A percentile compares a stretch with the other conserved stretches of the same genome.
These are phyloP conservation scores for Plasmodium knowlesi DNA, from an alignment of 169 alveolate genomes.

Conservation along the genomic window DNA sequence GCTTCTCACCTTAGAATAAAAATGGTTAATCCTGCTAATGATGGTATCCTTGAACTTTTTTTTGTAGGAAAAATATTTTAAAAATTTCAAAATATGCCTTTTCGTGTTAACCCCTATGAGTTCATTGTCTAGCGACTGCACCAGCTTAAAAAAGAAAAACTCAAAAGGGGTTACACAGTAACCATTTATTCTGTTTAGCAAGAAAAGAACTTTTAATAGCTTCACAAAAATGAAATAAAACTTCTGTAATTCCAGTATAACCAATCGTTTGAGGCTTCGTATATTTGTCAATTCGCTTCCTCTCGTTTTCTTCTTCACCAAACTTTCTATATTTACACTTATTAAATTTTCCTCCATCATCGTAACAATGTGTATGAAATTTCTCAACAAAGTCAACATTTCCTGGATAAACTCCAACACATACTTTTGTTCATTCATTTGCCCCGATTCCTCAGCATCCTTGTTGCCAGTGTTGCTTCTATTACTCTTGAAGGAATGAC, in stretches of 20 bases:
- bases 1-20: slow-evolving; percentile 38
- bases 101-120: slow-evolving; percentile 39
- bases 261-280: slow-evolving; percentile 33
- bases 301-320: slow-evolving; percentile 41
- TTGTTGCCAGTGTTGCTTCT: background rate
- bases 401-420: slow-evolving; percentile 25
- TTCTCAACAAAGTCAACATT: slow-evolving; percentile 15
- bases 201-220: slow-evolving; percentile 20
- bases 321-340: slow-evolving; percentile 9
- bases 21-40: slow-evolving; percentile 19
- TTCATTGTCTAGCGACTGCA: slow-evolving; percentile 41
- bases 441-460: background rate
- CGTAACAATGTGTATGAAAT: background rate
- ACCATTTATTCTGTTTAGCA: slow-evolving; percentile 22
- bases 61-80: slow-evolving; percentile 53
- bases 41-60: slow-evolving; percentile 55
- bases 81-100: slow-evolving; percentile 15
- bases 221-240: slow-evolving; percentile 62
- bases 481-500: background rate
- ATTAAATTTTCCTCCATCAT: slow-evolving; percentile 56
- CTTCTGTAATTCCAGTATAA: slow-evolving; percentile 28
- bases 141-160: slow-evolving; percentile 39
- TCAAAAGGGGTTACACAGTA: slow-evolving; percentile 36
- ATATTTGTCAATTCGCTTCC: slow-evolving; percentile 30
- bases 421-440: background rate